Evolutionary conservation across 2,329 filamentous ascomycete species (phyloP).

Genomic region (Talaromyces marneffei): DNA sequence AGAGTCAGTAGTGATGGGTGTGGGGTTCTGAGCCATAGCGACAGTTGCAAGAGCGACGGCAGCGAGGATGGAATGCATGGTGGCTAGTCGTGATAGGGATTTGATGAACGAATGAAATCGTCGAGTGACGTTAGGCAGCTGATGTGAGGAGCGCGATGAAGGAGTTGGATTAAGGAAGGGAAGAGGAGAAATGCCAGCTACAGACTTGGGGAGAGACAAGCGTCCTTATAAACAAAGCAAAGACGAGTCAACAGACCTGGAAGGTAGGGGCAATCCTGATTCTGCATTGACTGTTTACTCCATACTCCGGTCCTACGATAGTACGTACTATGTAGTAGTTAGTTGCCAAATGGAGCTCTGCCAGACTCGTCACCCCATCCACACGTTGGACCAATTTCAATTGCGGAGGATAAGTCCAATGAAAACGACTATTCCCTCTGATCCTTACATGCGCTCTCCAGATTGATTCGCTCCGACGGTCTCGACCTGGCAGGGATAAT

Average conservation of each 20-base stretch:
- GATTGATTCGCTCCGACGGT: constrained; percentile 1
- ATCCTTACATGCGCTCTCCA: constrained; percentile 1
- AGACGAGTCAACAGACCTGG: background rate
- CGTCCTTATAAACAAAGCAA: constrained; percentile 1
- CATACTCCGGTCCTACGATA: no score
- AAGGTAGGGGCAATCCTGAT: constrained; percentile 7
- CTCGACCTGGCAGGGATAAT: background rate
- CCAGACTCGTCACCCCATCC: background rate
- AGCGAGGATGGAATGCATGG: constrained; percentile 44
- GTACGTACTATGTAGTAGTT: no score
- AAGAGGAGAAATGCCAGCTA: background rate
- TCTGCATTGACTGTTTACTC: background rate
- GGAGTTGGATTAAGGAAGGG: background rate
- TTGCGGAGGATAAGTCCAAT: background rate
- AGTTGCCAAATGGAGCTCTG: no score
- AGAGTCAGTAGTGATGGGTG: constrained; percentile 1
- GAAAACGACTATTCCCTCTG: background rate
- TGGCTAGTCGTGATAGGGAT: constrained; percentile 32
- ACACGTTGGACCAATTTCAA: background rate
- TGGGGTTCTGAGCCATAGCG: constrained; percentile 31
- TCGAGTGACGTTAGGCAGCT: background rate
- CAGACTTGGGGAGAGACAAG: background rate
- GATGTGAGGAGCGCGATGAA: background rate
- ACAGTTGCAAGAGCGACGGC: constrained; percentile 40
- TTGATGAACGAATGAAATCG: background rate